phyloP scores from a whole-genome alignment of 2,329 filamentous ascomycete genomes.

The Cordyceps fumosorosea region DNA sequence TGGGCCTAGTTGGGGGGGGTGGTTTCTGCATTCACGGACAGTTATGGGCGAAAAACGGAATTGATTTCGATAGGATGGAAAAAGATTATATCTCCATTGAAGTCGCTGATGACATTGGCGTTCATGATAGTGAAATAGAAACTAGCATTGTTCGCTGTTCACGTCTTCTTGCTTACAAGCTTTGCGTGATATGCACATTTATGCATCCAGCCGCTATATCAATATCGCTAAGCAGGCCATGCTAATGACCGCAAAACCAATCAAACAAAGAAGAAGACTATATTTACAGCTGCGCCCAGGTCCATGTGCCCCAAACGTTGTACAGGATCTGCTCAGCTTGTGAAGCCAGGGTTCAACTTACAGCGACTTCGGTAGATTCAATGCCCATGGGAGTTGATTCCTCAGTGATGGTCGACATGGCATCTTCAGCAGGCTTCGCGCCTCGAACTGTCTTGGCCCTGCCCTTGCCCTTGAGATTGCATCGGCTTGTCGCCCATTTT shows the following conservation, averaged over 20 bases:
- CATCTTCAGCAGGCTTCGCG: no score
- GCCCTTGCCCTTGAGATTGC: no score
- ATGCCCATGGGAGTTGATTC: background rate
- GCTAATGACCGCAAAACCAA: slow-evolving; percentile 13
- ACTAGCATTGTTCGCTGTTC: slow-evolving; percentile 30
- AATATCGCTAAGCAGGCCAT: background rate
- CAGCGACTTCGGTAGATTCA: background rate
- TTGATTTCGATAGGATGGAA: slow-evolving; percentile 46
- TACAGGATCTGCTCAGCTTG: background rate
- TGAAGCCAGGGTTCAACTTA: background rate
- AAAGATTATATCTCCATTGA: slow-evolving; percentile 32
- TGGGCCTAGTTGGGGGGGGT: slow-evolving; percentile 33
- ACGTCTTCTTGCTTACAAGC: slow-evolving; percentile 1
- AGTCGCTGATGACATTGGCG: slow-evolving; percentile 39
- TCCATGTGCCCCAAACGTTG: background rate
- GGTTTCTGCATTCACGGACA: slow-evolving; percentile 53
- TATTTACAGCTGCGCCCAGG: slow-evolving; percentile 12
- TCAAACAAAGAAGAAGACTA: slow-evolving; percentile 16
- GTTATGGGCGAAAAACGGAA: slow-evolving; percentile 48
- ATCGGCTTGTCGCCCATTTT: no score
- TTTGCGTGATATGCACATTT: background rate
- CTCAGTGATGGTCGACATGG: no score
- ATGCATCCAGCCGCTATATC: background rate
- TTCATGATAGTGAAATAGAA: slow-evolving; percentile 38
- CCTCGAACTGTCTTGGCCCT: no score